phyloP scores from a whole-genome alignment of 805 yeast genomes.

The Candida methanosorbosa region DNA sequence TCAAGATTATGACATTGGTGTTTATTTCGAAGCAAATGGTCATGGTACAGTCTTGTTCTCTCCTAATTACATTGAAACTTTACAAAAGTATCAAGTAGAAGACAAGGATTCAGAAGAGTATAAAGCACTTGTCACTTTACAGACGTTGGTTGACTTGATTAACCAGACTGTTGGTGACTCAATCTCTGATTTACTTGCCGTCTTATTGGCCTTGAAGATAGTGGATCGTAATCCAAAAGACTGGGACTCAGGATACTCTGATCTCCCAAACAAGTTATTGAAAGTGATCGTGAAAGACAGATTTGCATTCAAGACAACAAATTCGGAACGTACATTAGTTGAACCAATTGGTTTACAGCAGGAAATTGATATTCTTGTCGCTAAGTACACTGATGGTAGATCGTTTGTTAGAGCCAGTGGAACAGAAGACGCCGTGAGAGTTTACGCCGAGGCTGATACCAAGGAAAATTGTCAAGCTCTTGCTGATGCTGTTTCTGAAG shows the following conservation, averaged over 20 bases:
- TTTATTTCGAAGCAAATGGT: slow-evolving; percentile 98
- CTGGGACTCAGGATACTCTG: slow-evolving; percentile 75
- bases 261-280: slow-evolving; percentile 77
- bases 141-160: slow-evolving; percentile 59
- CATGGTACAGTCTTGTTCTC: slow-evolving; percentile 93
- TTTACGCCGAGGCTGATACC: slow-evolving; percentile 81
- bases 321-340: slow-evolving; percentile 79
- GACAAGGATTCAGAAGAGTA: slow-evolving; percentile 35
- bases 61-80: slow-evolving; percentile 34
- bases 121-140: slow-evolving; percentile 44
- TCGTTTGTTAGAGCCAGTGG: slow-evolving; percentile 96
- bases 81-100: slow-evolving; percentile 19
- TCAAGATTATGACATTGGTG: slow-evolving; percentile 75
- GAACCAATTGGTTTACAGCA: slow-evolving; percentile 74
- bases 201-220: slow-evolving; percentile 55
- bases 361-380: slow-evolving; percentile 58
- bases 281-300: slow-evolving; percentile 84
- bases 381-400: slow-evolving; percentile 52
- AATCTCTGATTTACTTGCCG: slow-evolving; percentile 80
- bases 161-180: slow-evolving; percentile 99
- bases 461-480: slow-evolving; percentile 38
- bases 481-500: slow-evolving; percentile 28
- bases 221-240: slow-evolving; percentile 35
- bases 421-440: slow-evolving; percentile 94
- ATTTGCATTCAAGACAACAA: slow-evolving; percentile 67